These are phyloP conservation scores for Candida labiduridarum DNA, from an alignment of 1,139 yeast genomes.

Conservation along the genomic window DNA sequence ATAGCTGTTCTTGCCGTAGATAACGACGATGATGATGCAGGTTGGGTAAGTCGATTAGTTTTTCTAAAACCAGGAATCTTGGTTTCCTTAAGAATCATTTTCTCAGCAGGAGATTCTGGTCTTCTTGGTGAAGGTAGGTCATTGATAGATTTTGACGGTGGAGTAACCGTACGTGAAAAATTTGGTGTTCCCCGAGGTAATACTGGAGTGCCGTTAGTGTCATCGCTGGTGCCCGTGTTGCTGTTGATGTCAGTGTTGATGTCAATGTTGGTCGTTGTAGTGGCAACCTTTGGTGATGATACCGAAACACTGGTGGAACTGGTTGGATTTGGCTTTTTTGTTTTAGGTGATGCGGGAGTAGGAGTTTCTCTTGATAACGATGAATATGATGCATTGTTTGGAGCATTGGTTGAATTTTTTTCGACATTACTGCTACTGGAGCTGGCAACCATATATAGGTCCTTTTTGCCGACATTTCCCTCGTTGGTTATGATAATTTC, in stretches of 20 bases:
- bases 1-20: slow-evolving; percentile 6
- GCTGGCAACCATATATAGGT: slow-evolving; percentile 2
- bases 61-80: slow-evolving; percentile 30
- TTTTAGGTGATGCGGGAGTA: neutral
- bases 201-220: too few relatives aligned
- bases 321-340: neutral
- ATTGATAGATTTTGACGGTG: neutral
- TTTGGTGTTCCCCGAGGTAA: neutral
- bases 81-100: slow-evolving; percentile 29
- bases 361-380: slow-evolving; percentile 3
- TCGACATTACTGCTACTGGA: slow-evolving; percentile 1
- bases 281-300: neutral
- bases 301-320: neutral
- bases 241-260: too few relatives aligned
- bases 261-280: neutral
- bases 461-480: neutral
- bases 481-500: slow-evolving; percentile 26
- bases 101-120: slow-evolving; percentile 33
- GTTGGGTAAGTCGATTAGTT: slow-evolving; percentile 3
- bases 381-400: slow-evolving; percentile 5
- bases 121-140: slow-evolving; percentile 24
- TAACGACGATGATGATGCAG: slow-evolving; percentile 7
- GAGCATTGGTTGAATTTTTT: neutral
- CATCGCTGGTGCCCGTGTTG: too few relatives aligned
- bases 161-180: neutral